A percentile compares a stretch with the other conserved stretches of the same genome.
Conservation (phyloP, 106 monocot species). For the Hemerocallis citrina region DNA sequence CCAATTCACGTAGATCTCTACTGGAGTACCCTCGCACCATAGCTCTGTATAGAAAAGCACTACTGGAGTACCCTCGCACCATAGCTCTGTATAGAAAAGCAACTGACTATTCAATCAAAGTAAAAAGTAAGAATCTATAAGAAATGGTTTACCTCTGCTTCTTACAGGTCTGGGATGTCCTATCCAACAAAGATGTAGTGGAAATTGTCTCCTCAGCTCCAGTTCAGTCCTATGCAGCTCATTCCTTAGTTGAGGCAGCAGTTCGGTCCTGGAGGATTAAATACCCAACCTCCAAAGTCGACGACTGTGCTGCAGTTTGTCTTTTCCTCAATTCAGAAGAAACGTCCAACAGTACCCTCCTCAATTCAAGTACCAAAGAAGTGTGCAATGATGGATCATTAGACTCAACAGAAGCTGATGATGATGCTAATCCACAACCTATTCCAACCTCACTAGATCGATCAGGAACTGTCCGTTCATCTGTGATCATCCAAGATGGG, state of each 20-base stretch:
- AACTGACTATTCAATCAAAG: no score
- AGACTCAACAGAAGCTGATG: neutral
- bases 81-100: no score
- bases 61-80: no score
- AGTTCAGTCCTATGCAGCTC: slow-evolving; percentile 3
- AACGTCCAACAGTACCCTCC: neutral
- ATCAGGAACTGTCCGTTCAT: neutral
- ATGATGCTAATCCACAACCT: neutral
- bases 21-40: no score
- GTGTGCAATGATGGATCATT: neutral
- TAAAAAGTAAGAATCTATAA: neutral
- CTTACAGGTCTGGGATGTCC: slow-evolving; percentile 25
- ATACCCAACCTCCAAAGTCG: slow-evolving; percentile 16
- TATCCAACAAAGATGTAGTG: slow-evolving; percentile 18
- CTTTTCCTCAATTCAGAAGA: slow-evolving; percentile 11
- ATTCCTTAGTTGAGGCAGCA: slow-evolving; percentile 11
- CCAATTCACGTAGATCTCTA: no score
- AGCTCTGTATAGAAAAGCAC: no score
- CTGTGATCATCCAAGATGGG: neutral
- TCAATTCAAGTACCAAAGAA: neutral
- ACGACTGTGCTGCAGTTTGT: slow-evolving; percentile 14
- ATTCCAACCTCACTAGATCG: neutral
- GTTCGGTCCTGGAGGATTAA: slow-evolving; percentile 14
- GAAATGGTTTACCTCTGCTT: no score
- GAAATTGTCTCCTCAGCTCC: slow-evolving; percentile 9